Percentiles rank a stretch among this genome's conserved stretches.
Evolutionary conservation across 371 early-diverging fungal genomes (phyloP).

Genomic region (Mortierella sp.): DNA sequence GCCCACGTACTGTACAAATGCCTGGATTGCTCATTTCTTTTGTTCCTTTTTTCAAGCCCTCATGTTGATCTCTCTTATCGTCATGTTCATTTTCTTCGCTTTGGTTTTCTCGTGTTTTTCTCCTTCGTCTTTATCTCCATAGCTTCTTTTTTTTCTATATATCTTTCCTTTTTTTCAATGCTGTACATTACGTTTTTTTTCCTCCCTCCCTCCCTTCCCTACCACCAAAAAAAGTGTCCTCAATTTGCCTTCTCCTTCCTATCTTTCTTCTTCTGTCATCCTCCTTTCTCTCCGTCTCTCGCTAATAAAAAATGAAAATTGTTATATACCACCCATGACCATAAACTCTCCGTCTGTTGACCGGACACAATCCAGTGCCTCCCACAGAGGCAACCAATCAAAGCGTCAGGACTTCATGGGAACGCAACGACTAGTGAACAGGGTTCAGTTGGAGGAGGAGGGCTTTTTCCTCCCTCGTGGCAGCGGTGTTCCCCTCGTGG

Average conservation of each 20-base stretch:
- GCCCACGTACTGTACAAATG: too few relatives aligned
- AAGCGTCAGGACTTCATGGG: too few relatives aligned
- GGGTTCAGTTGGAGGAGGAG: too few relatives aligned
- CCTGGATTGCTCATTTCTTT: background rate
- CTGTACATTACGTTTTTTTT: constrained; percentile 17
- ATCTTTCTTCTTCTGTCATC: background rate
- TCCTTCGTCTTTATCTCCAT: background rate
- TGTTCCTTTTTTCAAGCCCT: background rate
- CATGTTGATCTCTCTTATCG: background rate
- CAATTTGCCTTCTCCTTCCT: background rate
- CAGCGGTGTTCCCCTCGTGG: too few relatives aligned
- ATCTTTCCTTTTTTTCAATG: constrained; percentile 11
- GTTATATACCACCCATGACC: background rate
- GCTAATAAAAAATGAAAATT: constrained; percentile 11
- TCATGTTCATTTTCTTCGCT: background rate
- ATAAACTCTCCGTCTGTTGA: too few relatives aligned
- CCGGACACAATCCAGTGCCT: too few relatives aligned
- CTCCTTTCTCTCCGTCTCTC: constrained; percentile 5
- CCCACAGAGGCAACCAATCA: too few relatives aligned
- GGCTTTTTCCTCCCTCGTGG: too few relatives aligned
- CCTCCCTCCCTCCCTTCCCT: background rate
- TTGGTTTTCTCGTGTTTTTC: background rate
- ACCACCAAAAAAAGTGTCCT: background rate
- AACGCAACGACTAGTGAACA: too few relatives aligned
- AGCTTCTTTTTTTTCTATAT: background rate